A percentile compares a stretch with the other conserved stretches of the same genome.
Evolutionary conservation across 1,284 basidiomycete species (phyloP).

Genomic region (Ceratobasidium sp.): DNA sequence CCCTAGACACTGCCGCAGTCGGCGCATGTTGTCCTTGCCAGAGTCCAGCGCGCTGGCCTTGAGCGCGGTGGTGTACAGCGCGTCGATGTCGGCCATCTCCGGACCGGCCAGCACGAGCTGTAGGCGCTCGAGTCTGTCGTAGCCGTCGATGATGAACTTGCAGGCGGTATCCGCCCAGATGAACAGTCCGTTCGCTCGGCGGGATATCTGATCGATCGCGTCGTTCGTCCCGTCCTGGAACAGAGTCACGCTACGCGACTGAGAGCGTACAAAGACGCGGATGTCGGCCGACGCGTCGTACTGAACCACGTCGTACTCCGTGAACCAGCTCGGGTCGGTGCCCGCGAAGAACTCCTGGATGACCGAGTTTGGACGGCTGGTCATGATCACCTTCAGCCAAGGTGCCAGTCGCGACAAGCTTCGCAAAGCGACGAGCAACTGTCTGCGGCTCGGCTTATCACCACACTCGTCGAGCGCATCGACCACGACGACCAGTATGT

Average conservation of each 20-base stretch:
- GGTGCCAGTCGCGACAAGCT: neutral
- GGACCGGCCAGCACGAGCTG: neutral
- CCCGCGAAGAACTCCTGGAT: neutral
- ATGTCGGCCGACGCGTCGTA: conserved; percentile 13
- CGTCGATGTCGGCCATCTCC: neutral
- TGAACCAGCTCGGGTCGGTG: neutral
- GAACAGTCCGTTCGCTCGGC: conserved; percentile 20
- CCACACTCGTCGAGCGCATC: conserved; percentile 44
- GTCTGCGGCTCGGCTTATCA: neutral
- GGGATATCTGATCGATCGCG: neutral
- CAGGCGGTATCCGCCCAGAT: conserved; percentile 30
- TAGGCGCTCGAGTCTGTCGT: neutral
- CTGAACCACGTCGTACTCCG: neutral
- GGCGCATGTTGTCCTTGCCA: neutral
- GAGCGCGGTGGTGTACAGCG: conserved; percentile 12
- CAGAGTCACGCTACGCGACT: neutral
- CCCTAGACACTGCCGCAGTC: neutral
- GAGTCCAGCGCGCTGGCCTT: neutral
- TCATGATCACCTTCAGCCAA: conserved; percentile 18
- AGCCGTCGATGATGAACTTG: neutral
- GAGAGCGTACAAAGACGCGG: neutral
- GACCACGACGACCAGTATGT: conserved; percentile 12
- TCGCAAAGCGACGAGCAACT: neutral
- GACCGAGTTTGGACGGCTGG: conserved; percentile 26
- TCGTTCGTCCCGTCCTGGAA: neutral